Evolutionary conservation across 2,329 filamentous ascomycete species (phyloP), one percentile per base, ranked within the genome.

Genomic region (Ascochyta clinopodiicola): DNA sequence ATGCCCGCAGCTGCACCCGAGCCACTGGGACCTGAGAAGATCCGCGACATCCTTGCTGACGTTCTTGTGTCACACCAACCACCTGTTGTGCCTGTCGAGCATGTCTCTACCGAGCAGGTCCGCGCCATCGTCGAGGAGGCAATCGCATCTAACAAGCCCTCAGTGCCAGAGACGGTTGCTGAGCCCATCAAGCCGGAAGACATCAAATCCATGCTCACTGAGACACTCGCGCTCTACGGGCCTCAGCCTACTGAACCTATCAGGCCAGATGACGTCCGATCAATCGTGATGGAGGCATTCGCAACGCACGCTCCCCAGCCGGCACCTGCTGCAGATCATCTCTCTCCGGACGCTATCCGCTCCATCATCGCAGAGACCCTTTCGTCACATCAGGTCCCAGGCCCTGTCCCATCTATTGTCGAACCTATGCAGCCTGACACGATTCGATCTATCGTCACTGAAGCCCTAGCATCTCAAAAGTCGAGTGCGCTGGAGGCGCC

Each of bases 81-180:
- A 62, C 55, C 63, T 44, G 47, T 56, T 36, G 58, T 61, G 38
- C 44, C 64, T 46, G 62, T 64, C 19, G 68, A 74, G 55, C 64
- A 65, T 47, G 66, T 73, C 49, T 65, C 64, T 64, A 77, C 92
- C 64, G 92, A 97, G 52, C 90, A 95, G 72, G 91, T 98, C 63
- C 80, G 79, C 57, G 69, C 70, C 19, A 79, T 79, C 34, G 74
- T 82, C 3, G 74, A 92, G n/a, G 86, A 90, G 66, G 89, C 88
- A 1, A 77, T 96, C 29, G 74, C 77, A 25, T 72, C 78, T 32
- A 78, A 76, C 46, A 70, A 80, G 44, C 49, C 72, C 57, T 25
- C 39, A 31, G 44, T 50, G 22, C 56, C 58, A 22, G 63, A 63
- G 25, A 60, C 61, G 22, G 46, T 45, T 21, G 37, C 51, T 32